Conservation (phyloP, 768 basidiomycete species). For the Mycena epipterygia region DNA sequence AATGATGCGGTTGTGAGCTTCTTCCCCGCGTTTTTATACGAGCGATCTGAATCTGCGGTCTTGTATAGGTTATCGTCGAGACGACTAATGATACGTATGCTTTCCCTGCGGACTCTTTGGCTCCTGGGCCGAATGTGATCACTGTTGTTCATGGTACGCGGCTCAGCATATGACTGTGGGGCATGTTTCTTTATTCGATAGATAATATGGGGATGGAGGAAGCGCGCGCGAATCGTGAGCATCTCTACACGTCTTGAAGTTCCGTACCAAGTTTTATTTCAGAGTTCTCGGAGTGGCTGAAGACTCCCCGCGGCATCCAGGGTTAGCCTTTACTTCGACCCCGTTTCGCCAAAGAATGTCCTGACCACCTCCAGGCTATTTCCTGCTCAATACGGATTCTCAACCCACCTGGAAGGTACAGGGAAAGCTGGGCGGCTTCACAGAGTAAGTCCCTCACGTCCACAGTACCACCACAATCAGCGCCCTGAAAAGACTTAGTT, state of each 20-base stretch:
- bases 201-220: slow-evolving; percentile 75
- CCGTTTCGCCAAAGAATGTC: slow-evolving; percentile 32
- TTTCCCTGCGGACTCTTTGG: slow-evolving; percentile 62
- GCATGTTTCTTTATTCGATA: not conserved
- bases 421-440: slow-evolving; percentile 64
- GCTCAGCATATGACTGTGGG: not conserved
- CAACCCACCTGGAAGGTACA: slow-evolving; percentile 60
- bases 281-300: slow-evolving; percentile 39
- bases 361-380: slow-evolving; percentile 21
- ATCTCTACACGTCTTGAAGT: not conserved
- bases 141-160: slow-evolving; percentile 63
- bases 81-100: slow-evolving; percentile 63
- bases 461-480: not conserved
- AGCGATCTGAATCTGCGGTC: slow-evolving; percentile 7
- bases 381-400: slow-evolving; percentile 14
- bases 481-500: slow-evolving; percentile 30
- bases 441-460: slow-evolving; percentile 47
- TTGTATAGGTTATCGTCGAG: slow-evolving; percentile 45
- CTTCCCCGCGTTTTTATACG: not conserved
- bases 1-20: slow-evolving; percentile 44
- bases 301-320: slow-evolving; percentile 70
- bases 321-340: slow-evolving; percentile 58
- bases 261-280: not conserved
- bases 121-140: slow-evolving; percentile 65
- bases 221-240: slow-evolving; percentile 42